Conservation (phyloP, 148 eudicot genomes). For the Rhododendron molle region DNA sequence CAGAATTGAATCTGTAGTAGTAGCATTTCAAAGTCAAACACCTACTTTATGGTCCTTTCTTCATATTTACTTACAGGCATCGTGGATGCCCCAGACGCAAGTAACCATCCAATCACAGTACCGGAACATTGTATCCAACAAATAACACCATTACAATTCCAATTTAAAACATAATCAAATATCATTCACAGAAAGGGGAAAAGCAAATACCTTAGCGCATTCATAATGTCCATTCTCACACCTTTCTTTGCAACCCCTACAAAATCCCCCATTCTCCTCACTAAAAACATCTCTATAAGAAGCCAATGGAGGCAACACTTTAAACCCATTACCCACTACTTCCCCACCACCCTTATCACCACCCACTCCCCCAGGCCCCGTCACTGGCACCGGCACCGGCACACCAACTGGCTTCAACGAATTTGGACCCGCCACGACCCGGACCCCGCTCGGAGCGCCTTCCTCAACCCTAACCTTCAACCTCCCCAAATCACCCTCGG, state of each 20-base stretch:
- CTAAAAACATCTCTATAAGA: conserved; percentile 66
- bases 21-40: not conserved
- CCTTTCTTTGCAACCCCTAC: conserved; percentile 65
- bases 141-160: not conserved
- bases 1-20: not conserved
- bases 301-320: conserved; percentile 53
- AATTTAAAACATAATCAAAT: no score
- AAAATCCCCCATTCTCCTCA: conserved; percentile 34
- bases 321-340: conserved; percentile 39
- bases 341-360: conserved; percentile 21
- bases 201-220: conserved; percentile 50
- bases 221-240: conserved; percentile 55
- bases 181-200: not conserved
- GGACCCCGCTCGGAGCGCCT: conserved; percentile 79
- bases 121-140: not conserved
- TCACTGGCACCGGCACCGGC: not conserved
- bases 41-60: not conserved
- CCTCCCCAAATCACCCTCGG: conserved; percentile 16
- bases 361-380: conserved; percentile 10
- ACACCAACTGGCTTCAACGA: conserved; percentile 50
- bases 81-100: no score
- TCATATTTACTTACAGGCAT: no score
- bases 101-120: no score
- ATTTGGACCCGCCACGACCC: conserved; percentile 72
- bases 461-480: conserved; percentile 71